A percentile compares a stretch with the other conserved stretches of the same genome.
phyloP scores from a whole-genome alignment of 768 basidiomycete species.

The Jaapia argillacea region DNA sequence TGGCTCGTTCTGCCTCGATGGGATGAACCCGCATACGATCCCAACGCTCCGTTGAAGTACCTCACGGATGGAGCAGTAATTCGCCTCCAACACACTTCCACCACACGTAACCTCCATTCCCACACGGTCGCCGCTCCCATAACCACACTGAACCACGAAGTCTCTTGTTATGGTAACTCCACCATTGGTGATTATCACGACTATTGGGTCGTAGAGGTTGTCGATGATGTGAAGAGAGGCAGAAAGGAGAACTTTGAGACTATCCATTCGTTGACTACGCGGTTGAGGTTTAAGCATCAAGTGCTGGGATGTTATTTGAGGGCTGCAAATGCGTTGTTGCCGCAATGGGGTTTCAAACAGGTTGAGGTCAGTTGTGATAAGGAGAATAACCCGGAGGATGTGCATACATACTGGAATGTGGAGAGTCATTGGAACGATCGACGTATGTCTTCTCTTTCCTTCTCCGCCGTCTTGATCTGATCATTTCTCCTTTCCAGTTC shows the following conservation, averaged over 20 bases:
- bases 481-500: slow-evolving; percentile 42
- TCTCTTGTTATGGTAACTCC: slow-evolving; percentile 87
- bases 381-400: slow-evolving; percentile 70
- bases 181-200: slow-evolving; percentile 86
- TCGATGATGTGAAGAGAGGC: slow-evolving; percentile 78
- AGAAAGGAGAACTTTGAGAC: slow-evolving; percentile 42
- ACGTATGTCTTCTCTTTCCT: slow-evolving; percentile 43
- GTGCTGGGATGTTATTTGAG: slow-evolving; percentile 78
- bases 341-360: slow-evolving; percentile 99
- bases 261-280: slow-evolving; percentile 87
- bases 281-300: slow-evolving; percentile 75
- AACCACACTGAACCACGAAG: slow-evolving; percentile 83
- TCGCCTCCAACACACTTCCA: slow-evolving; percentile 74
- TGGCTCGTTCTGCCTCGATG: slow-evolving; percentile 77
- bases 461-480: not conserved
- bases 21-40: slow-evolving; percentile 61
- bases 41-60: slow-evolving; percentile 57
- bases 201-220: slow-evolving; percentile 88
- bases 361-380: slow-evolving; percentile 92
- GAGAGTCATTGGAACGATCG: slow-evolving; percentile 96
- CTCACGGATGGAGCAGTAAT: slow-evolving; percentile 69
- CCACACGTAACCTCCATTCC: slow-evolving; percentile 87
- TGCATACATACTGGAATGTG: slow-evolving; percentile 96
- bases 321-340: slow-evolving; percentile 81
- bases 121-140: slow-evolving; percentile 84